Conservation (phyloP, 2,329 filamentous ascomycete species). For the Aspergillus spinulosporus region DNA sequence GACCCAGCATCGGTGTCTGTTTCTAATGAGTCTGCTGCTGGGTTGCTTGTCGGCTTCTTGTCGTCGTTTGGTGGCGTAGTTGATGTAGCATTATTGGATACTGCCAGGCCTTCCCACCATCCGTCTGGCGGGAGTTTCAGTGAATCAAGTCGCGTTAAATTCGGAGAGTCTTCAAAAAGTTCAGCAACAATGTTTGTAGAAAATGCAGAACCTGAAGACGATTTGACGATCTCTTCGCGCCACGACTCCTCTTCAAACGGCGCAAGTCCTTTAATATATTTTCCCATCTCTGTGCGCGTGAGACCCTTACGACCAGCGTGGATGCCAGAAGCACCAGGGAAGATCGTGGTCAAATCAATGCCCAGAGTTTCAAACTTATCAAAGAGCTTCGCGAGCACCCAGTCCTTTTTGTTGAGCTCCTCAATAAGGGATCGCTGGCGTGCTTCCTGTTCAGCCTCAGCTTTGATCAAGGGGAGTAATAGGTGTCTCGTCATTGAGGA, state of each 20-base stretch:
- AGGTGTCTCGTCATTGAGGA: slow-evolving; percentile 51
- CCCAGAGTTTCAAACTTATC: slow-evolving; percentile 60
- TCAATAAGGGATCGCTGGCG: slow-evolving; percentile 53
- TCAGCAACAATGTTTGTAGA: slow-evolving; percentile 31
- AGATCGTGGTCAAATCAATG: slow-evolving; percentile 57
- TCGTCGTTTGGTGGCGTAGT: slow-evolving; percentile 3
- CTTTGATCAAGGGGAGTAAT: slow-evolving; percentile 54
- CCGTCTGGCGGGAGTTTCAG: slow-evolving; percentile 24
- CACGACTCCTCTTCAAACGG: slow-evolving; percentile 54
- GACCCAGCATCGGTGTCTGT: slow-evolving; percentile 26
- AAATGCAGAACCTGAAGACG: slow-evolving; percentile 21
- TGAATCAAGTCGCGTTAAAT: neutral
- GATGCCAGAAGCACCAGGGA: slow-evolving; percentile 54
- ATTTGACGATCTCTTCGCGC: slow-evolving; percentile 32
- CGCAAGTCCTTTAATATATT: slow-evolving; percentile 56
- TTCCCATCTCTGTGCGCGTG: slow-evolving; percentile 53
- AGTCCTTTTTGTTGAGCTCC: slow-evolving; percentile 59
- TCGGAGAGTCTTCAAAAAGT: slow-evolving; percentile 17
- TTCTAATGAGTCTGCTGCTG: slow-evolving; percentile 9
- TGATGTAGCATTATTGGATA: neutral
- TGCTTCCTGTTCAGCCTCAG: slow-evolving; percentile 48
- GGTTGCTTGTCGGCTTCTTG: neutral
- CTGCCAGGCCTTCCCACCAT: slow-evolving; percentile 38
- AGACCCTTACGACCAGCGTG: slow-evolving; percentile 46
- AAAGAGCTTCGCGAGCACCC: slow-evolving; percentile 57